Evolutionary conservation across 129 eudicot species (phyloP), one percentile per base, ranked within the genome.

Genomic region (Kitagawia praeruptora): DNA sequence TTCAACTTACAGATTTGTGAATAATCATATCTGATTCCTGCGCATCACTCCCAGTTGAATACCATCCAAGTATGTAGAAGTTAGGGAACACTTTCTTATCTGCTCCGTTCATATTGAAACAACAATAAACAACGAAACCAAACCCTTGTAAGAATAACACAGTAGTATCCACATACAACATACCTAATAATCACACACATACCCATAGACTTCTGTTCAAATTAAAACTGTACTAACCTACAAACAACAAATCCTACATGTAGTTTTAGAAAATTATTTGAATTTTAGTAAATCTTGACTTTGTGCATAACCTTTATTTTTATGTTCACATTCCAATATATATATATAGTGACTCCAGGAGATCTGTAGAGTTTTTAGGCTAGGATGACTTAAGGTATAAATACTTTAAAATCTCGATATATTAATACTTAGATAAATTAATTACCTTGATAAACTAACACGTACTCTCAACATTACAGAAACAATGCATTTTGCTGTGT

Each of bases 71-170:
- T 21, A 94, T 80, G 78, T 94, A 94, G 79, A 91, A 94, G 76
- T 94, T 83, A 4, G 98, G 98, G 70, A 91, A 94, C 31, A 94
- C 98, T 79, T 94, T 94, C 93, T 94, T 94, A 85, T 91, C 98
- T 94, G 91, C 79, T 58, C 78, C 83, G 75, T 44, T 41, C 53
- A 44, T 31, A 77, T 21, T 42, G 77, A 42, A 42, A 64, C 14
- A 67, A 77, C 39, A 40, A 54, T 38, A 58, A 31, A 6, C 63
- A 41, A 56, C 15, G 74, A 51, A 46, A 40, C 85, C 69, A 53
- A 80, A 44, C 49, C 49, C 49, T 46, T 46, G 0, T 0, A 79
- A 47, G 53, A 49, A 72, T 0, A 39, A 25, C 25, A 74, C 16
- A 74, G 2, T 23, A 74, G 47, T 31, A 63, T 40, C 13, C 7